Base-by-base conservation (phyloP, 2,329 filamentous ascomycete genomes). In the Penicillium sp. region DNA sequence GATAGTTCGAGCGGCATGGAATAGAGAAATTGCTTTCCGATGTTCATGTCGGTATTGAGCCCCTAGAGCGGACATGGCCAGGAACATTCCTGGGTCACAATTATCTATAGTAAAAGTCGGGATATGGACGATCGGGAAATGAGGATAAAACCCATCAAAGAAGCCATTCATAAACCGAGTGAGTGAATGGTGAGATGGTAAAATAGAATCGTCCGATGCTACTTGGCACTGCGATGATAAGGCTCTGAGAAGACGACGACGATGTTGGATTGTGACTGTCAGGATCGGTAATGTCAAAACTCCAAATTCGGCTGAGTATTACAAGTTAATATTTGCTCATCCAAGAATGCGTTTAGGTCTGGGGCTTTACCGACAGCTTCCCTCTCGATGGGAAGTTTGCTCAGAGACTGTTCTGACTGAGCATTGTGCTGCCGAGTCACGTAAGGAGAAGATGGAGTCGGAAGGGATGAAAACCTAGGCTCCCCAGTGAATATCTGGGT, bases 81-180 rank as follows among this genome's bases (percentile, higher is more conserved):
- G 72, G 3, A 88, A 73, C 2, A 90, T 73, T 66, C 89, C 87
- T 0, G 86, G 81, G 0, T 85, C 83, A n/a, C 85, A 79, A 10
- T 84, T 80, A 2, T 81, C 80, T 0, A 84, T 79, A 1, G 78
- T 77, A 47, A 89, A 77, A 0, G 86, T 88, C 0, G 87, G 83
- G 6, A 88, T 73, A 64, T 90, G 87, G n/a, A 89, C 72, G 55
- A 90, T 80, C 0, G 81, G 81, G 24, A 83, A 72, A 51, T 83
- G 79, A 21, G 80, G 77, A 56, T 83, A 77, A 52, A 89, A 88
- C 0, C 86, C 85, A 56, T 80, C 82, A 44, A 88, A 81, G 61
- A 88, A 90, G 1, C 85, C 86, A 59, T 87, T 85, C 29, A 89
- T 71, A 59, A 88, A 90, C 26, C 87, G 75, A 3, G 84, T 84